Evolutionary conservation across 352 stramenopile genomes (phyloP).

Genomic region (Globisporangium heterothallicum): DNA sequence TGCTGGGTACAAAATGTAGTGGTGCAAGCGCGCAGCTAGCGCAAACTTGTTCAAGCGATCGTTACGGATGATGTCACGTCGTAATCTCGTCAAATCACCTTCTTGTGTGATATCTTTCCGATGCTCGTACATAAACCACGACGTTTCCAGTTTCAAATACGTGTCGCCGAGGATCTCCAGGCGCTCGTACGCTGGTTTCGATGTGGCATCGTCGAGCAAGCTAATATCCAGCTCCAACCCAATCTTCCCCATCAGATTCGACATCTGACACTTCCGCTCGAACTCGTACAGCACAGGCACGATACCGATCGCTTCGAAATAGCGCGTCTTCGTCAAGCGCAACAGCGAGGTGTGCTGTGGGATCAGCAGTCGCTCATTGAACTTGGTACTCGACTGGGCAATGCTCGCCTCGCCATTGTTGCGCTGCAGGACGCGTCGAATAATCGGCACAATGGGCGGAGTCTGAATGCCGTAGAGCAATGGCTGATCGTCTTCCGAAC

Average conservation of each 20-base stretch:
- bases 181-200: constrained; percentile 80
- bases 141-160: constrained; percentile 83
- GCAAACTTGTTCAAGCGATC: constrained; percentile 77
- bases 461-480: constrained; percentile 70
- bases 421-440: constrained; percentile 77
- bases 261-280: constrained; percentile 86
- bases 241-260: constrained; percentile 76
- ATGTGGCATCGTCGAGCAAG: constrained; percentile 76
- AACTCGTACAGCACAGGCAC: constrained; percentile 86
- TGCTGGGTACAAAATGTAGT: constrained; percentile 75
- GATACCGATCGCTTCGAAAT: constrained; percentile 77
- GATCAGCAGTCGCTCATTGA: constrained; percentile 74
- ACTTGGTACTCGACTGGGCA: constrained; percentile 49
- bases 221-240: constrained; percentile 67
- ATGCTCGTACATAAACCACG: constrained; percentile 79
- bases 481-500: constrained; percentile 49
- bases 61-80: constrained; percentile 84
- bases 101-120: constrained; percentile 68
- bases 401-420: constrained; percentile 58
- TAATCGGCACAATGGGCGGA: constrained; percentile 72
- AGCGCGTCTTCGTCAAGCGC: constrained; percentile 57
- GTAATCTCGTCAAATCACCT: constrained; percentile 64
- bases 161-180: constrained; percentile 82
- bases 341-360: constrained; percentile 68
- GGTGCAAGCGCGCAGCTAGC: constrained; percentile 45